Evolutionary conservation across 2,329 filamentous ascomycete species (phyloP), one percentile per base, ranked within the genome.

Genomic region (Chalara sp.): DNA sequence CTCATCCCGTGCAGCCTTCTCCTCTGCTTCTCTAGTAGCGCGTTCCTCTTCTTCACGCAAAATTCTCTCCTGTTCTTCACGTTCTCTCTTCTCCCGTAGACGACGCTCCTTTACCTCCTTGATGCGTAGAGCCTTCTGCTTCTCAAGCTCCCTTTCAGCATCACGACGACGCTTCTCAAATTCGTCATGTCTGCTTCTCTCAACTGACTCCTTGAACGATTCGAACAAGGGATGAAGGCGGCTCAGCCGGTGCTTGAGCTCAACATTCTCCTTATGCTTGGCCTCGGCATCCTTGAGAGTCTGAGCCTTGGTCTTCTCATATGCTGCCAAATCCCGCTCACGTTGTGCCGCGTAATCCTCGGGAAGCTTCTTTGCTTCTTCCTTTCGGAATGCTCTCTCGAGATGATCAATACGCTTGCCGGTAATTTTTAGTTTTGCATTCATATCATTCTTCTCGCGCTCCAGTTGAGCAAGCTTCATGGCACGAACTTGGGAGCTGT

Each of bases 321-420:
- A 95, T 40, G 89, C 81, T 50, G 82, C 84, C 57, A 85, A 69
- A 65, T 99, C 93, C 52, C 72, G 75, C 65, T 90, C 81, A 66
- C 85, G 84, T 72, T 99, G 93, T 61, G 75, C 76, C 57, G 87
- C 86, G 65, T 95, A 96, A 65, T 99, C 93, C 47, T 84, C 83
- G 52, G 83, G 76, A 53, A 97, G 75, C 72, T 96, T 92, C 81
- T 96, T 96, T 65, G 86, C 74, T 71, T 99, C 93, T 73, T 97
- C 93, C 69, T 92, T 89, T 64, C 93, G 86, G 80, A 95, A 95
- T 37, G 93, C 93, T 74, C 93, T 88, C 76, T 99, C 93, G 62
- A 99, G 75, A 72, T 99, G 92, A 67, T 99, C 93, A 63, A 96
- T 88, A 58, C 93, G 87, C 81, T 96, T 97, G 68, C 87, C 89